Evolutionary conservation across 1,139 yeast genomes (phyloP), one percentile per base, ranked within the genome.

Genomic region (Scheffersomyces parashehatae): DNA sequence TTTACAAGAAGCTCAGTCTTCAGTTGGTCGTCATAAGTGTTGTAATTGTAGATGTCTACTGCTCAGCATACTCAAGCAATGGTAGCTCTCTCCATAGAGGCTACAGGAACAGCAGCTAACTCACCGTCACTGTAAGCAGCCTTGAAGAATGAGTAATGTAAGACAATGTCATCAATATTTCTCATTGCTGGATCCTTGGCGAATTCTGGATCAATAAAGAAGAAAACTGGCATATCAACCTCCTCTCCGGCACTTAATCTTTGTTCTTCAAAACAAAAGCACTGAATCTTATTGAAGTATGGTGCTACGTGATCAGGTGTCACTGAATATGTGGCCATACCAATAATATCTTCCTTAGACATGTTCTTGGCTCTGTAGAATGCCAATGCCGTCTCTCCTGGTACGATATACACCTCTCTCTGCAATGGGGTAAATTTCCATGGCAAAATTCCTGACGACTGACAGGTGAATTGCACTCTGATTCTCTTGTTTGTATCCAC

Each of bases 191-290:
- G 98, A 62, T 95, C 99, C 50, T 85, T 85, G 37, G 96, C 96
- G 66, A 88, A 93, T 53, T 95, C 99, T 0, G 99, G 99, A 61
- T 95, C 99, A 44, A 95, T 88, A 65, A 95, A 95, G 78, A 95
- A 95, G 70, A 95, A 95, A 13, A 93, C 91, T 0, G 99, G 99
- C 99, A 95, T 93, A 60, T 95, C 99, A 12, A 95, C 96, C 63
- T 93, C 98, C 68, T 95, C 99, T 5, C 98, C 98, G 1, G 97
- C 97, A 45, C 85, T 79, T 52, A 93, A 73, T 63, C 89, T 79
- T 66, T 93, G 99, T 62, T 93, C 99, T 68, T 93, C 99, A 62
- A 95, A 93, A 62, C 99, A 93, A 69, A 93, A 93, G 65, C 99
- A 93, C 64, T 93, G 99, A 58, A 93, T 93, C 67, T 93, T 93